These are phyloP conservation scores for Pezicula carpinea DNA, from an alignment of 2,329 filamentous ascomycete genomes.

Conservation along the genomic window DNA sequence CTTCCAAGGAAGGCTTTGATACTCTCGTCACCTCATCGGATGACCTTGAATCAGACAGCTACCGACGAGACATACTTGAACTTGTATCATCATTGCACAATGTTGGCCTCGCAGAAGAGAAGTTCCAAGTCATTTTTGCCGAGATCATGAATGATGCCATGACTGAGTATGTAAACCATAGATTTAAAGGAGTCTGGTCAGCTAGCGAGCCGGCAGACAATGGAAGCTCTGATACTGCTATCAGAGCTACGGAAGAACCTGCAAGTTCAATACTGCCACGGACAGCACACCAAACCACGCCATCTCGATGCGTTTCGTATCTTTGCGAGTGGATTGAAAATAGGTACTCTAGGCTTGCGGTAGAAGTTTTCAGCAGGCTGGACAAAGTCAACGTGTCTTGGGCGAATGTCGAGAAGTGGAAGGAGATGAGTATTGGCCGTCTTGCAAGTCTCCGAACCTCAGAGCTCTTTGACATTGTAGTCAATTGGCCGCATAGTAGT, in stretches of 20 bases:
- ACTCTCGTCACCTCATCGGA: conserved; percentile 14
- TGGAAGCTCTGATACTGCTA: not conserved
- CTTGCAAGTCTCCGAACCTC: conserved; percentile 65
- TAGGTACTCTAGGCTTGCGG: conserved; percentile 58
- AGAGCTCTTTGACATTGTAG: conserved; percentile 75
- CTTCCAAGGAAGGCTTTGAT: conserved; percentile 6
- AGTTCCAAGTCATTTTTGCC: conserved; percentile 66
- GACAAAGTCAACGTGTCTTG: conserved; percentile 38
- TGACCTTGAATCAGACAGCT: conserved; percentile 26
- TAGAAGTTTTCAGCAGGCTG: conserved; percentile 49
- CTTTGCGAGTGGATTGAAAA: conserved; percentile 66
- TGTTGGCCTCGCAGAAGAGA: conserved; percentile 65
- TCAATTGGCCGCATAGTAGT: conserved; percentile 67
- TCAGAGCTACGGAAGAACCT: not conserved
- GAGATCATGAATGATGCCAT: conserved; percentile 65
- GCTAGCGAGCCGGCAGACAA: not conserved
- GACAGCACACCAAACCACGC: conserved; percentile 29
- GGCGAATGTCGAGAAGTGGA: conserved; percentile 62
- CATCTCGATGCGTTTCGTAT: conserved; percentile 51
- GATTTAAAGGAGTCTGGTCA: conserved; percentile 60
- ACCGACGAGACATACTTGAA: conserved; percentile 47
- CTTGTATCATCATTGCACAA: conserved; percentile 56
- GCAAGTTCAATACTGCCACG: conserved; percentile 25
- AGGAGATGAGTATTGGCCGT: conserved; percentile 63
- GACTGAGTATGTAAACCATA: conserved; percentile 54